Evolutionary conservation across 495 filamentous ascomycete species (phyloP), one percentile per base, ranked within the genome.

Genomic region (Penicillium cosmopolitanum): DNA sequence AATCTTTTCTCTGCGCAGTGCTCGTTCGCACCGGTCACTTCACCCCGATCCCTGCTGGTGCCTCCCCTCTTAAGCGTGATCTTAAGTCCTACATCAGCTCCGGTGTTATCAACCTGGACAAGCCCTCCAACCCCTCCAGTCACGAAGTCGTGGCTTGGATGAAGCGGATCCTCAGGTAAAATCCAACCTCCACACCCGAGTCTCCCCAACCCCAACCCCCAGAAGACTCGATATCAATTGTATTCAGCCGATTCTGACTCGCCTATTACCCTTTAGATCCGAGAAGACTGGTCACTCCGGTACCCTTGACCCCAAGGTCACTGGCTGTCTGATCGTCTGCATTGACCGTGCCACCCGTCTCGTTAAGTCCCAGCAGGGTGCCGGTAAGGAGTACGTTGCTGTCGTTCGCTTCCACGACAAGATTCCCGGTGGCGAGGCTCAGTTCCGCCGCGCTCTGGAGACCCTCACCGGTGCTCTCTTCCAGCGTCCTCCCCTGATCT

Each of bases 91-190:
- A 97, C 75, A 87, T 98, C 66, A 91, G 88, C 73, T 95, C 90
- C 61, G 95, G 95, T 75, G 95, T 98, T 31, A 97, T 98, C 79
- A 98, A 98, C 77, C 87, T 96, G 53, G 95, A 98, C 83, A 98
- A 98, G 76, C 95, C 95, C 35, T 92, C 93, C 15, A 98, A 98
- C 80, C 95, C 95, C 18, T 96, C 92, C 56, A 95, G 90, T 67
- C 95, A 98, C 81, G 95, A 98, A 76, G 96, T 98, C 43, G 95
- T 98, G 66, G 92, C 95, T 55, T 98, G 95, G 96, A 87, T 97
- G 58, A 98, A 98, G 87, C 86, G 93, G 56, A 97, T 98, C 64
- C 80, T 98, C 47, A 88, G 91, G 91, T 96, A 85, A 72, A 11
- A 35, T 15, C 21, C 35, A 25, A 19, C 55, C n/a, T 44, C 33